Evolutionary conservation across 2,329 filamentous ascomycete species (phyloP).

Genomic region (Truncatella angustata): DNA sequence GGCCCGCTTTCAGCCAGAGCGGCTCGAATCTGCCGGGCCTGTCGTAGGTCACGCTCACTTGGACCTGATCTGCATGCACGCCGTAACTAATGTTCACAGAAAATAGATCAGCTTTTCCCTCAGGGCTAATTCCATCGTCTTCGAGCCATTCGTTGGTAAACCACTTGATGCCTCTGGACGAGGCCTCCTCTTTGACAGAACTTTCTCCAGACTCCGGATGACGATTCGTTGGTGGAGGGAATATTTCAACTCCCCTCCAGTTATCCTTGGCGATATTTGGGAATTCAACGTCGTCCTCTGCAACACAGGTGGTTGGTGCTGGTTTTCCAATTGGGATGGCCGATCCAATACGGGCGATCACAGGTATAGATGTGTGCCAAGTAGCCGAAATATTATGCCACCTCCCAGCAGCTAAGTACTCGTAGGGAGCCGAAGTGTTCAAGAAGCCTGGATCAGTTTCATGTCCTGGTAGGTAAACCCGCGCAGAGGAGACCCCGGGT

Average conservation of each 20-base stretch:
- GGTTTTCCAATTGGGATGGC: slow-evolving; percentile 36
- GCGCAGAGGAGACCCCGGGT: slow-evolving; percentile 50
- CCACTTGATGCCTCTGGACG: not conserved
- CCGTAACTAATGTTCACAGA: slow-evolving; percentile 20
- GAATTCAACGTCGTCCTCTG: slow-evolving; percentile 34
- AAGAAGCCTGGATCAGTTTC: slow-evolving; percentile 55
- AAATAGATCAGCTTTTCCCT: slow-evolving; percentile 23
- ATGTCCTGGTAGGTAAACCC: slow-evolving; percentile 59
- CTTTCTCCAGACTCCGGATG: slow-evolving; percentile 7
- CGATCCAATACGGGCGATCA: slow-evolving; percentile 37
- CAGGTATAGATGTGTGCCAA: slow-evolving; percentile 40
- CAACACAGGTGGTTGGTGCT: slow-evolving; percentile 32
- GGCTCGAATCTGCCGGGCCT: slow-evolving; percentile 23
- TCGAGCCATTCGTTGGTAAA: slow-evolving; percentile 29
- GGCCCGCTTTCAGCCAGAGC: no score
- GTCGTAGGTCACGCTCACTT: slow-evolving; percentile 14
- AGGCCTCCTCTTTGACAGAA: not conserved
- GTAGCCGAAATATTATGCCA: slow-evolving; percentile 40
- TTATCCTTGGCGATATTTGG: slow-evolving; percentile 38
- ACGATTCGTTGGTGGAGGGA: slow-evolving; percentile 29
- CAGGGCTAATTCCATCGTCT: slow-evolving; percentile 28
- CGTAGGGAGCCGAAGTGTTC: slow-evolving; percentile 61
- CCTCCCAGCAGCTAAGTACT: slow-evolving; percentile 46
- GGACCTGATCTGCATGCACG: slow-evolving; percentile 15
- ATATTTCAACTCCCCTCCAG: slow-evolving; percentile 41